phyloP scores from a whole-genome alignment of 371 early-diverging fungal genomes.

The Dinochytrium kinnereticum region DNA sequence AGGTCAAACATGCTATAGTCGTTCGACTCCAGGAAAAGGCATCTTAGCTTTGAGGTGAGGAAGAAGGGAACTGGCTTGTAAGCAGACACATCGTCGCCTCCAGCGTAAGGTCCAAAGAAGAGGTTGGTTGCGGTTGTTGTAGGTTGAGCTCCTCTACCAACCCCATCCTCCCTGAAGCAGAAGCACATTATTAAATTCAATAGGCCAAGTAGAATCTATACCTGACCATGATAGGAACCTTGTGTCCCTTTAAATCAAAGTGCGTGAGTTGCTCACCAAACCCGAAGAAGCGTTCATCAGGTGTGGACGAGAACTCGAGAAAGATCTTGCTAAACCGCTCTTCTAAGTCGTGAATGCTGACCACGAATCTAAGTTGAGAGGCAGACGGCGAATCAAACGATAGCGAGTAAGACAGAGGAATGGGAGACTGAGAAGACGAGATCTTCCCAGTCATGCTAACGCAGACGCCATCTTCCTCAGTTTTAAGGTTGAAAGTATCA shows the following conservation, averaged over 20 bases:
- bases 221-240: slow-evolving; percentile 52
- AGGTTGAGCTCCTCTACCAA: slow-evolving; percentile 48
- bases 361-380: slow-evolving; percentile 10
- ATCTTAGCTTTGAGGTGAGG: slow-evolving; percentile 53
- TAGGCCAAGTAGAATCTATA: background rate
- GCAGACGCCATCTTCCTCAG: background rate
- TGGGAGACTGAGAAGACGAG: background rate
- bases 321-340: slow-evolving; percentile 14
- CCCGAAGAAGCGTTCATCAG: slow-evolving; percentile 35
- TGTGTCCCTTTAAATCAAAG: slow-evolving; percentile 54
- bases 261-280: slow-evolving; percentile 57
- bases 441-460: slow-evolving; percentile 7
- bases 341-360: slow-evolving; percentile 7
- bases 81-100: slow-evolving; percentile 48
- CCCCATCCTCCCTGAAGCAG: slow-evolving; percentile 50
- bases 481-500: background rate
- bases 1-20: slow-evolving; percentile 61
- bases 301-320: slow-evolving; percentile 10
- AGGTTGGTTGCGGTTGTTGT: slow-evolving; percentile 42
- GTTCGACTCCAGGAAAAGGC: slow-evolving; percentile 56
- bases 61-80: slow-evolving; percentile 59
- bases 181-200: no score
- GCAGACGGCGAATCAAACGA: slow-evolving; percentile 8
- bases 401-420: slow-evolving; percentile 6
- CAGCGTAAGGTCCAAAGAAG: slow-evolving; percentile 46